Base-by-base conservation (phyloP, 495 filamentous ascomycete species). In the Parachaetomium inaequale region DNA sequence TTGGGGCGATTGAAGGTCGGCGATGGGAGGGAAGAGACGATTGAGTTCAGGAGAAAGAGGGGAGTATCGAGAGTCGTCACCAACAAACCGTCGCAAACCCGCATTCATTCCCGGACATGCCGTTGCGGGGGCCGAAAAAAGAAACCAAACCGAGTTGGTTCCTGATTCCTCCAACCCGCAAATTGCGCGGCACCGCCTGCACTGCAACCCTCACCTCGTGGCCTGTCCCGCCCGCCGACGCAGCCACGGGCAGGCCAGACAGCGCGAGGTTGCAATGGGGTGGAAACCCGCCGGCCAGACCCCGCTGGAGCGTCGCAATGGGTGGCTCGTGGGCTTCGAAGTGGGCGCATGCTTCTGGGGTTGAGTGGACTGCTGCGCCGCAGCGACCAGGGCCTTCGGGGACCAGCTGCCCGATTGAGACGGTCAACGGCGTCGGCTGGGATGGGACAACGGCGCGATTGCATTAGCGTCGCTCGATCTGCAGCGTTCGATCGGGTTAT, bases 151-250 rank as follows among this genome's bases (percentile, higher is more conserved):
- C n/a, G 19, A 19, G 40, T 51, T 31, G 15, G 46, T 17, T 49
- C 46, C 46, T 49, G 45, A 47, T 25, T 25, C 45, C 45, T 47
- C 23, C n/a, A 47, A 25, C 6, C 45, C 23, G 21, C 45, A 11
- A 12, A 26, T 51, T 43, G n/a, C 40, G 26, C 58, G 58, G 58
- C 58, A 28, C 49, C 21, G 45, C 28, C 36, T 61, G 49, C 58
- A 23, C 36, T 61, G 57, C 46, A 51, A 59, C 57, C 57, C 46
- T 59, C 40, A 2, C 57, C 45, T 55, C 53, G 36, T 55, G 53
- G 49, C 6, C 26, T 8, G 25, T 29, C 15, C 17, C 40, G 15
- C 17, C 40, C 12, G 40, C 34, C 8, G 34, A 12, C 14, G n/a
- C n/a, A n/a, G n/a, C n/a, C n/a, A n/a, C 32, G 32, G 32, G 32